phyloP scores from a whole-genome alignment of 495 filamentous ascomycete species.

The Penicillium chermesinum region DNA sequence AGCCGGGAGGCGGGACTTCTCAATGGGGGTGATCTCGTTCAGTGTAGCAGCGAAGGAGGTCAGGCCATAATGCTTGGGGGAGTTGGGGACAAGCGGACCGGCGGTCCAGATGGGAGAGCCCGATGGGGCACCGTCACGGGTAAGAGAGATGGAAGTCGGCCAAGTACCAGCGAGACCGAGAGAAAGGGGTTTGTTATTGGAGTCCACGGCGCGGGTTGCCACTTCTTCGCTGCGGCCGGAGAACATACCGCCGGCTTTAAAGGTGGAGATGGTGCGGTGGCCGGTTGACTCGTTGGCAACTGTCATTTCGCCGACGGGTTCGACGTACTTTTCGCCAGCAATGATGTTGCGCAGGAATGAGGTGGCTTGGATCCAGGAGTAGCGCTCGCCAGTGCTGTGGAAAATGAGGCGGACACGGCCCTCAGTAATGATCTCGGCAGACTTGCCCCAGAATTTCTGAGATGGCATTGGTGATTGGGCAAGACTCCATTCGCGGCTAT shows the following conservation, averaged over 20 bases:
- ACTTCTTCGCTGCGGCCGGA: constrained; percentile 91
- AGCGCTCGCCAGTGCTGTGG: constrained; percentile 67
- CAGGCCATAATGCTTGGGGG: constrained; percentile 75
- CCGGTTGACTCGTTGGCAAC: constrained; percentile 77
- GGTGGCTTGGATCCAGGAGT: constrained; percentile 78
- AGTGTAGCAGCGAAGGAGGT: constrained; percentile 79
- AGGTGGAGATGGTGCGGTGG: constrained; percentile 72
- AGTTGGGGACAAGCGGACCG: constrained; percentile 68
- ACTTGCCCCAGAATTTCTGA: constrained; percentile 99
- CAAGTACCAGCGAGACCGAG: constrained; percentile 73
- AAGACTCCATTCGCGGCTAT: constrained; percentile 75
- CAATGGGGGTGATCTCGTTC: constrained; percentile 82
- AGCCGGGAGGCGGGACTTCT: constrained; percentile 63
- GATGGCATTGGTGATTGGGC: constrained; percentile 79
- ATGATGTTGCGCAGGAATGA: constrained; percentile 94
- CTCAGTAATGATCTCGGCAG: constrained; percentile 85
- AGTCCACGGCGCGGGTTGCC: constrained; percentile 61
- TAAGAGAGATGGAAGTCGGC: constrained; percentile 64
- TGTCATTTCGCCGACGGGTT: constrained; percentile 84
- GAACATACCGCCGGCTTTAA: constrained; percentile 94
- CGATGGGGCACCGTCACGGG: constrained; percentile 50
- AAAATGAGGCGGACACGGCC: constrained; percentile 73
- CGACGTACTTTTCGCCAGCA: constrained; percentile 96
- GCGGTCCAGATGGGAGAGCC: constrained; percentile 69
- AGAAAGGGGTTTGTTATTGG: constrained; percentile 54